A percentile compares a stretch with the other conserved stretches of the same genome.
These are phyloP conservation scores for Neopestalotiopsis clavispora DNA, from an alignment of 2,329 filamentous ascomycete species.

Conservation along the genomic window DNA sequence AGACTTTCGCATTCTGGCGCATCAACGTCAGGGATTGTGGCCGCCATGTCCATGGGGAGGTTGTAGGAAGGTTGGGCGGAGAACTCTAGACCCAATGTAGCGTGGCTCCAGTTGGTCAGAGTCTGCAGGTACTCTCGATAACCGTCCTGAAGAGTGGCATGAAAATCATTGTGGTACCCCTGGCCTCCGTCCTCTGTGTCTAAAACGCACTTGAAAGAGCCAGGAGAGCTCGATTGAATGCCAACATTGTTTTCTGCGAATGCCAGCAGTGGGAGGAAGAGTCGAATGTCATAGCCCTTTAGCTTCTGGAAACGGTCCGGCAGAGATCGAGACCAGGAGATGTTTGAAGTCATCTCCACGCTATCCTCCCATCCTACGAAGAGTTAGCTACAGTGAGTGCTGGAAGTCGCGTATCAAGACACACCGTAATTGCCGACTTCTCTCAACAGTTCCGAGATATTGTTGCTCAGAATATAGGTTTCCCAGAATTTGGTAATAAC, in stretches of 20 bases:
- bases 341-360: slow-evolving; percentile 1
- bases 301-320: background rate
- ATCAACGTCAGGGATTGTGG: background rate
- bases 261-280: background rate
- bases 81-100: background rate
- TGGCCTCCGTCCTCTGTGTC: background rate
- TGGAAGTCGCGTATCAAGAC: background rate
- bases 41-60: background rate
- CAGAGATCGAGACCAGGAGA: background rate
- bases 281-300: background rate
- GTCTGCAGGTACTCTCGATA: background rate
- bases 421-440: background rate
- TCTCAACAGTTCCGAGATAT: background rate
- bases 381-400: background rate
- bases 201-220: background rate
- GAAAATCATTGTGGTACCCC: background rate
- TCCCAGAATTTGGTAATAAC: background rate
- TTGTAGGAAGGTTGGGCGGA: background rate
- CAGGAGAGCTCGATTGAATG: background rate
- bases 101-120: background rate
- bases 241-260: background rate
- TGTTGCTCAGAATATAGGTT: background rate
- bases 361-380: background rate
- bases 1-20: background rate
- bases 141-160: background rate